These are phyloP conservation scores for Pythium vanterpoolii DNA, from an alignment of 352 stramenopile species.

Conservation along the genomic window DNA sequence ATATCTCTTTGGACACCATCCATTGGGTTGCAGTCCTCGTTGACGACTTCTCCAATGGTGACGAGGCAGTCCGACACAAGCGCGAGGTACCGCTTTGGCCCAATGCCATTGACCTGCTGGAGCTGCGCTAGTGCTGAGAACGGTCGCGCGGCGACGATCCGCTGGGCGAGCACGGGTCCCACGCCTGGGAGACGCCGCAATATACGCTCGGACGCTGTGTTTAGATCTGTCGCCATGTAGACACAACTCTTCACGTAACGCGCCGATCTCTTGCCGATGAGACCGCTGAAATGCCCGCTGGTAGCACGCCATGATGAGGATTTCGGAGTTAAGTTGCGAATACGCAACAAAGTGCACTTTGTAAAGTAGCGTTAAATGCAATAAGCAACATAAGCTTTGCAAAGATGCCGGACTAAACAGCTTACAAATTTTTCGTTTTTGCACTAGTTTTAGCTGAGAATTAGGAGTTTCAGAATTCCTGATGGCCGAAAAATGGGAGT, in stretches of 20 bases:
- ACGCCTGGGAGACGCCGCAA: constrained; percentile 44
- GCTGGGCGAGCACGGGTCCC: constrained; percentile 31
- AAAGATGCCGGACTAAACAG: neutral
- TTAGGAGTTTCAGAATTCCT: neutral
- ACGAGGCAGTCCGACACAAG: constrained; percentile 11
- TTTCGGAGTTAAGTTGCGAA: neutral
- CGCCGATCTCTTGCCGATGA: neutral
- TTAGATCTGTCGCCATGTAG: constrained; percentile 29
- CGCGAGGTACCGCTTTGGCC: constrained; percentile 20
- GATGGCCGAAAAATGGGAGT: no score
- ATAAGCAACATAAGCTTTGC: constrained; percentile 1
- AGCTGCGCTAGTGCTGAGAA: constrained; percentile 40
- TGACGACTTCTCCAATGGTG: neutral
- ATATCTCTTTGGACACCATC: neutral
- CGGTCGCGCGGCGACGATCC: constrained; percentile 42
- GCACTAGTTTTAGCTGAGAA: constrained; percentile 1
- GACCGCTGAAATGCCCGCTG: neutral
- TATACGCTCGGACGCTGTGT: constrained; percentile 29
- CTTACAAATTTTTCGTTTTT: constrained; percentile 15
- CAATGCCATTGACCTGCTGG: constrained; percentile 41
- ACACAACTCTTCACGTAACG: neutral
- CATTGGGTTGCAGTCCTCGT: neutral
- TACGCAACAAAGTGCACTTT: constrained; percentile 3
- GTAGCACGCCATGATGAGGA: neutral
- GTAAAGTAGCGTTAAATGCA: neutral